Evolutionary conservation across 192 early-diverging fungal genomes (phyloP).

Genomic region (Backusella psychrophila): DNA sequence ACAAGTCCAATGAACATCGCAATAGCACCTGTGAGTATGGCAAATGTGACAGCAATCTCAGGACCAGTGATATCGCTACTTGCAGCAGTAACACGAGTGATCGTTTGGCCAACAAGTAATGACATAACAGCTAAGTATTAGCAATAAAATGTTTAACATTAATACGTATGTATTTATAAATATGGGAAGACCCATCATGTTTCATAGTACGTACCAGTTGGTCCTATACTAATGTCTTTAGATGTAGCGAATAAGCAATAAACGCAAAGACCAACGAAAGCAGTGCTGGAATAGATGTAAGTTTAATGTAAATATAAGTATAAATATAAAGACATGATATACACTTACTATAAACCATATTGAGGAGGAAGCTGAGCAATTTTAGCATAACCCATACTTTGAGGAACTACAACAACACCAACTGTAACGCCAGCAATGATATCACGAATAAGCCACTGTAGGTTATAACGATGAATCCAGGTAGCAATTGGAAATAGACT

Average conservation of each 20-base stretch:
- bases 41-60: constrained; percentile 60
- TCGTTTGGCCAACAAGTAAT: constrained; percentile 66
- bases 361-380: constrained; percentile 63
- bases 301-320: not conserved
- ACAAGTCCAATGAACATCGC: constrained; percentile 75
- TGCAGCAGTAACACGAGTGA: constrained; percentile 37
- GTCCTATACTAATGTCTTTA: constrained; percentile 73
- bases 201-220: constrained; percentile 24
- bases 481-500: constrained; percentile 32
- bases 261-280: constrained; percentile 55
- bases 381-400: constrained; percentile 72
- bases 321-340: not conserved
- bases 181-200: constrained; percentile 27
- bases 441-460: constrained; percentile 50
- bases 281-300: constrained; percentile 29
- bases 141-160: not conserved
- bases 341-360: constrained; percentile 68
- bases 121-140: constrained; percentile 66
- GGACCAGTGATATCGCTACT: constrained; percentile 31
- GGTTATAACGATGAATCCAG: constrained; percentile 39
- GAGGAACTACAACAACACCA: constrained; percentile 74
- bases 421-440: constrained; percentile 73
- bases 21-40: constrained; percentile 77
- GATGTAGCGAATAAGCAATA: constrained; percentile 74
- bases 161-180: not conserved